Conservation (phyloP, 768 basidiomycete species). For the Trametes gibbosa region DNA sequence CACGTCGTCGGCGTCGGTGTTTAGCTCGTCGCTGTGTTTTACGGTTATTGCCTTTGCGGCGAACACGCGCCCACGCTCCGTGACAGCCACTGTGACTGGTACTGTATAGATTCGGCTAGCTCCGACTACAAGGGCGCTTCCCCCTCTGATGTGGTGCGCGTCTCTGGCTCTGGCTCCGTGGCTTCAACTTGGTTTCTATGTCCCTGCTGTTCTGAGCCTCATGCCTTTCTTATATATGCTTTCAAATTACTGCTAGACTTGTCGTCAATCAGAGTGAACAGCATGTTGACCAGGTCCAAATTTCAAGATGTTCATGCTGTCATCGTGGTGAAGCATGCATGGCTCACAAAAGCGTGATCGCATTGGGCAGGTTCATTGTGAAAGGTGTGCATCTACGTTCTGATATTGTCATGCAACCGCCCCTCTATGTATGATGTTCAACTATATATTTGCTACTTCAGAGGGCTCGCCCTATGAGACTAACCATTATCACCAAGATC, state of each 20-base stretch:
- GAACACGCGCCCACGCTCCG: constrained; percentile 25
- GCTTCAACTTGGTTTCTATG: background rate
- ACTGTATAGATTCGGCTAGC: constrained; percentile 51
- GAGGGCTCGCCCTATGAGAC: constrained; percentile 76
- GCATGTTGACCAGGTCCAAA: no score
- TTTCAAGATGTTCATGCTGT: no score
- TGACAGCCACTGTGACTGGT: constrained; percentile 65
- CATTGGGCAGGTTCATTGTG: no score
- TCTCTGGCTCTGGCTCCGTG: constrained; percentile 8
- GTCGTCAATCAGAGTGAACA: no score
- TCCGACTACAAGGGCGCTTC: constrained; percentile 16
- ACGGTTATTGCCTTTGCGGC: constrained; percentile 18
- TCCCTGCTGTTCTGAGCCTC: background rate
- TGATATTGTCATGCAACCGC: constrained; percentile 19
- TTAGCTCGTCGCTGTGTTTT: constrained; percentile 27
- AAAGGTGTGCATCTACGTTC: background rate
- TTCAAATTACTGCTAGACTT: no score
- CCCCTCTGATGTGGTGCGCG: constrained; percentile 96
- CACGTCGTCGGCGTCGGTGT: constrained; percentile 32
- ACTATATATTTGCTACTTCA: constrained; percentile 87
- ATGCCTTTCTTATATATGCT: no score
- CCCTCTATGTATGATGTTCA: constrained; percentile 31
- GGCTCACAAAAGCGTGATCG: no score
- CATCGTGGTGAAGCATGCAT: no score
- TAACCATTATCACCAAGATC: constrained; percentile 75